Percentiles rank a stretch among this genome's conserved stretches.
Evolutionary conservation across 768 basidiomycete species (phyloP).

Genomic region (Leccinum fibrillosum): DNA sequence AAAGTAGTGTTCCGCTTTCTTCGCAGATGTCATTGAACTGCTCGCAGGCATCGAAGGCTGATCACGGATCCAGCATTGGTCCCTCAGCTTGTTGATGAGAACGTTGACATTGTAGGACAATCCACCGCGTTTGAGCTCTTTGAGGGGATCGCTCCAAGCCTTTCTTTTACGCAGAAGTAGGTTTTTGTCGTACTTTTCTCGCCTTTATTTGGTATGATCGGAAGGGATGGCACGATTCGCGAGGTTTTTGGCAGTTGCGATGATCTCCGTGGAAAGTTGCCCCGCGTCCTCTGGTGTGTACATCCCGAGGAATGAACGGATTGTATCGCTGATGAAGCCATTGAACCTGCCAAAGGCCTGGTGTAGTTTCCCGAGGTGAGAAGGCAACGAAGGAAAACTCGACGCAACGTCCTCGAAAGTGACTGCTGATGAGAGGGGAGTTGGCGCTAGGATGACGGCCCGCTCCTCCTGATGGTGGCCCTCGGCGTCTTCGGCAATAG

Average conservation of each 20-base stretch:
- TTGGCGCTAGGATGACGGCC: neutral
- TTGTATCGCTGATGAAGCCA: conserved; percentile 38
- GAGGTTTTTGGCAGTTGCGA: conserved; percentile 57
- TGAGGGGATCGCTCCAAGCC: conserved; percentile 87
- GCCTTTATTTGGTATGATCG: conserved; percentile 44
- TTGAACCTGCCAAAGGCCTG: conserved; percentile 52
- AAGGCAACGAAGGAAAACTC: conserved; percentile 11
- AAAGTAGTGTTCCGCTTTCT: conserved; percentile 63
- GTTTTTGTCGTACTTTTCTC: conserved; percentile 64
- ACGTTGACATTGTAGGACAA: conserved; percentile 67
- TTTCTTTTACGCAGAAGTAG: conserved; percentile 81
- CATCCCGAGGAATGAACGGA: conserved; percentile 42
- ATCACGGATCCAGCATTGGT: conserved; percentile 61
- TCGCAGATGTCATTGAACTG: conserved; percentile 21
- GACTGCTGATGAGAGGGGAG: neutral
- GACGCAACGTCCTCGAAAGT: neutral
- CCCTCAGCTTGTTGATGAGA: conserved; percentile 47
- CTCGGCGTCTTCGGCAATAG: conserved; percentile 38
- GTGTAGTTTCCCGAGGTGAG: conserved; percentile 48
- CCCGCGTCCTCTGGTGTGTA: conserved; percentile 45
- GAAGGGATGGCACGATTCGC: conserved; percentile 42
- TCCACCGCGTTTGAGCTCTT: conserved; percentile 80
- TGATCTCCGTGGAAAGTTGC: conserved; percentile 58
- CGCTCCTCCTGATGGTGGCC: conserved; percentile 12
- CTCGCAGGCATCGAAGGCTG: conserved; percentile 44